phyloP scores from a whole-genome alignment of 257 asterid genomes.

The Gentiana straminea region DNA sequence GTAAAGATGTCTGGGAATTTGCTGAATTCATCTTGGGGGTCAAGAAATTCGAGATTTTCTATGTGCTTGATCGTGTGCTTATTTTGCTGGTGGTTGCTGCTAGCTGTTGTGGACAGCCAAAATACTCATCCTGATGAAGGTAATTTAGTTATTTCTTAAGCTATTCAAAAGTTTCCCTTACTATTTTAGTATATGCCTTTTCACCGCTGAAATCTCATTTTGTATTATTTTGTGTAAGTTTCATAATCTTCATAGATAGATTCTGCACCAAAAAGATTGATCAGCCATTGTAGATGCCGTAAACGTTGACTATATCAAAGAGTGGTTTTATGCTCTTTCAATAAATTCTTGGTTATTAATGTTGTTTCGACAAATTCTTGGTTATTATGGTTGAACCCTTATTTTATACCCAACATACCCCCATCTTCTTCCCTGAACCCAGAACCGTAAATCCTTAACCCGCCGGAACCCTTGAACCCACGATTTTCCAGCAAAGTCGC shows the following conservation, averaged over 20 bases:
- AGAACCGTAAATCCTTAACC: no score
- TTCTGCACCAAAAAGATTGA: neutral
- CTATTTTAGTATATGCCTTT: neutral
- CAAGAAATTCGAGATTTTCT: constrained; percentile 20
- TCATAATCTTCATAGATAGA: neutral
- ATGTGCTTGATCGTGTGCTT: constrained; percentile 36
- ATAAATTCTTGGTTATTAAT: no score
- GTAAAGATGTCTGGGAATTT: no score
- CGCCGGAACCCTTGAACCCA: no score
- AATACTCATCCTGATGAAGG: constrained; percentile 77
- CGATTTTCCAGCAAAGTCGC: no score
- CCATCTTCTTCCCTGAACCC: no score
- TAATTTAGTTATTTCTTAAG: constrained; percentile 6
- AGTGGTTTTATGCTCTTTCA: no score
- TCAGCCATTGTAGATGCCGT: neutral
- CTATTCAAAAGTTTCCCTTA: neutral
- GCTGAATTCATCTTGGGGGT: neutral
- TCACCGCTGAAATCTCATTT: neutral
- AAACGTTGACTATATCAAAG: neutral
- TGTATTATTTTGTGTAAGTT: neutral
- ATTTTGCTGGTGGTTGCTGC: constrained; percentile 39
- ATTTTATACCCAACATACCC: no score
- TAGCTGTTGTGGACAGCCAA: constrained; percentile 38
- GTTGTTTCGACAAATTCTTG: no score
- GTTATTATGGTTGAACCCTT: no score